Conservation (phyloP, 2,329 filamentous ascomycete species). For the Aspergillus sclerotialis region DNA sequence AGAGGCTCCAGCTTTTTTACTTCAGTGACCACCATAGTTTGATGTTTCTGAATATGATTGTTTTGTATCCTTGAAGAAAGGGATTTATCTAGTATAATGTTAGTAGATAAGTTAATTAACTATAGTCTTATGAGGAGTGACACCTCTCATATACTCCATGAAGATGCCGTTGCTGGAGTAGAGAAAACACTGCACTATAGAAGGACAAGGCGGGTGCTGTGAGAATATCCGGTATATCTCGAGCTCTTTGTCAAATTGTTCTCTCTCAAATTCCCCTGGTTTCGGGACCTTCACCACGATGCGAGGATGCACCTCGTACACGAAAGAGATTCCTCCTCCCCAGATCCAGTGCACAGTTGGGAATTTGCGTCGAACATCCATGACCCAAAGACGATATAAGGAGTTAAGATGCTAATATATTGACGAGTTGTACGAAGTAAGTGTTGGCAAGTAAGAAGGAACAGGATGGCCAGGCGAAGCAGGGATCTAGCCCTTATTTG, state of each 20-base stretch:
- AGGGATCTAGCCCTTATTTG: no score
- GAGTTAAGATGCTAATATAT: background rate
- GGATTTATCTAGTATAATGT: conserved; percentile 13
- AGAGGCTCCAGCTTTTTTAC: conserved; percentile 21
- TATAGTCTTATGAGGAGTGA: conserved; percentile 3
- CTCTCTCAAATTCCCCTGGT: conserved; percentile 15
- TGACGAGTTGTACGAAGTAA: no score
- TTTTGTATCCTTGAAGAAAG: conserved; percentile 18
- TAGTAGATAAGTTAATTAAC: conserved; percentile 7
- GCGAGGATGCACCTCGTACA: conserved; percentile 21
- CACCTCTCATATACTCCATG: conserved; percentile 24
- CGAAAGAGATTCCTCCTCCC: conserved; percentile 17
- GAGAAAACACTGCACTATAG: conserved; percentile 18
- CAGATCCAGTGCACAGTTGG: conserved; percentile 17
- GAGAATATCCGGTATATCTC: conserved; percentile 18
- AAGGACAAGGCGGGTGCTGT: conserved; percentile 13
- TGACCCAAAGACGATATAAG: conserved; percentile 2
- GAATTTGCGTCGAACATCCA: conserved; percentile 14
- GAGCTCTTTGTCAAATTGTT: conserved; percentile 18
- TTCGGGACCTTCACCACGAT: conserved; percentile 23
- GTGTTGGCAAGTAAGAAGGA: no score
- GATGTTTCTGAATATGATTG: conserved; percentile 14
- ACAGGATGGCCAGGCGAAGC: no score
- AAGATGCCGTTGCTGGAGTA: conserved; percentile 17
- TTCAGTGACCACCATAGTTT: conserved; percentile 15